A percentile compares a stretch with the other conserved stretches of the same genome.
Conservation (phyloP, 2,329 filamentous ascomycete species). For the Orbilia oligospora region DNA sequence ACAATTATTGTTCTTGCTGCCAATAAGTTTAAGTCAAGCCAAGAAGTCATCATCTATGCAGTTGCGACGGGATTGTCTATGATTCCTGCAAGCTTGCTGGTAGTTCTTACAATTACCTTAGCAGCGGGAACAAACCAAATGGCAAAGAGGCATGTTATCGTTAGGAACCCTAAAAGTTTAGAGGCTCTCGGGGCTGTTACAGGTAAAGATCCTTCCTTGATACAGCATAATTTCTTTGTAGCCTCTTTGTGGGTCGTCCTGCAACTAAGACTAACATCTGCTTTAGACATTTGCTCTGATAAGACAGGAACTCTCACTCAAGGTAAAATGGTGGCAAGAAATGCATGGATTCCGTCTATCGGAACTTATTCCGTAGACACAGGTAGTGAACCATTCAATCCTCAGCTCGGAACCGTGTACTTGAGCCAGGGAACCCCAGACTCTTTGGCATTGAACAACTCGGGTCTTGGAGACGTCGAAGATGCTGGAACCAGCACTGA, state of each 20-base stretch:
- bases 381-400: slow-evolving; percentile 73
- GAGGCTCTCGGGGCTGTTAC: slow-evolving; percentile 76
- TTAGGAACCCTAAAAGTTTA: slow-evolving; percentile 72
- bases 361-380: slow-evolving; percentile 74
- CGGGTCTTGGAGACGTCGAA: background rate
- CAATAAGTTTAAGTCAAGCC: slow-evolving; percentile 72
- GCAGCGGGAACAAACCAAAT: slow-evolving; percentile 74
- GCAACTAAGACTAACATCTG: background rate
- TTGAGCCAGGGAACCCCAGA: slow-evolving; percentile 67
- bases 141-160: slow-evolving; percentile 73
- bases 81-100: slow-evolving; percentile 76
- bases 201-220: slow-evolving; percentile 2
- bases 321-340: slow-evolving; percentile 76
- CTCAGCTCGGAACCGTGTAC: slow-evolving; percentile 70
- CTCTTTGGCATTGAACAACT: slow-evolving; percentile 60
- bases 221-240: background rate
- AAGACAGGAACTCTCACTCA: slow-evolving; percentile 75
- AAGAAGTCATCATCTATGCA: slow-evolving; percentile 77
- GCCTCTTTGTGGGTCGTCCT: no score
- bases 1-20: slow-evolving; percentile 78
- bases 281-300: slow-evolving; percentile 70
- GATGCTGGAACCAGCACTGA: slow-evolving; percentile 62
- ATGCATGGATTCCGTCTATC: slow-evolving; percentile 73
- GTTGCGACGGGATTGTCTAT: slow-evolving; percentile 74
- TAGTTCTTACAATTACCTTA: slow-evolving; percentile 78